A percentile compares a stretch with the other conserved stretches of the same genome.
Evolutionary conservation across 2,329 filamentous ascomycete genomes (phyloP).

Genomic region (Huntiella moniliformis): DNA sequence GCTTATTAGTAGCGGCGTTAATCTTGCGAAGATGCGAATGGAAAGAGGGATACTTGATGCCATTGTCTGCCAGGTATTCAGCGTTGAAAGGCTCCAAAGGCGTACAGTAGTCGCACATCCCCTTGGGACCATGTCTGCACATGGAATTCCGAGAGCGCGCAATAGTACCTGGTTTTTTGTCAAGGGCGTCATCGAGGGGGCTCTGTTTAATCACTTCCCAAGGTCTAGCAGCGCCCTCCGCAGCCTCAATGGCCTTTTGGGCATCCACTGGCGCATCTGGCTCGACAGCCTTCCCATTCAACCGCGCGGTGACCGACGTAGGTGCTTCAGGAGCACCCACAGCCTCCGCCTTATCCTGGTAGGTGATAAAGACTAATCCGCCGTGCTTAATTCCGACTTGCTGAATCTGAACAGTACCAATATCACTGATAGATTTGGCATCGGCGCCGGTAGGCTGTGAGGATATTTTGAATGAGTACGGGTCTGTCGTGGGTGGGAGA

Average conservation of each 20-base stretch:
- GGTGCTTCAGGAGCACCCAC: slow-evolving; percentile 14
- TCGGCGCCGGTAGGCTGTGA: slow-evolving; percentile 41
- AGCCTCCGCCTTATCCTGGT: slow-evolving; percentile 34
- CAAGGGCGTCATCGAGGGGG: slow-evolving; percentile 65
- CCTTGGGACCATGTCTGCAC: slow-evolving; percentile 90
- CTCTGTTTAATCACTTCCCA: slow-evolving; percentile 90
- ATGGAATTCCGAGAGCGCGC: slow-evolving; percentile 61
- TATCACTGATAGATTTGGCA: slow-evolving; percentile 38
- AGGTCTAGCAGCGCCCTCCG: slow-evolving; percentile 26
- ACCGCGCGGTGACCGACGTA: slow-evolving; percentile 37
- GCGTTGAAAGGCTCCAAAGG: slow-evolving; percentile 83
- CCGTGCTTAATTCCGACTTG: slow-evolving; percentile 57
- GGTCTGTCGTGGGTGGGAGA: slow-evolving; percentile 43
- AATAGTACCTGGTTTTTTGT: slow-evolving; percentile 82
- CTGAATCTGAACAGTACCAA: slow-evolving; percentile 34
- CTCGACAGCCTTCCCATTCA: slow-evolving; percentile 61
- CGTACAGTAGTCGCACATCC: slow-evolving; percentile 99
- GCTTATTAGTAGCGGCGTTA: slow-evolving; percentile 91
- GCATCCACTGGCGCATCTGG: slow-evolving; percentile 54
- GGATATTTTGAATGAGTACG: slow-evolving; percentile 39
- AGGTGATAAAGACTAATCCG: slow-evolving; percentile 76
- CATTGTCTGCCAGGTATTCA: slow-evolving; percentile 81
- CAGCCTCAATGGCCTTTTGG: slow-evolving; percentile 42
- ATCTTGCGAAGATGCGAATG: slow-evolving; percentile 88
- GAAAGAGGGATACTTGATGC: slow-evolving; percentile 97